Conservation (phyloP, 1,284 basidiomycete genomes). For the Ceratobasidium sp. region DNA sequence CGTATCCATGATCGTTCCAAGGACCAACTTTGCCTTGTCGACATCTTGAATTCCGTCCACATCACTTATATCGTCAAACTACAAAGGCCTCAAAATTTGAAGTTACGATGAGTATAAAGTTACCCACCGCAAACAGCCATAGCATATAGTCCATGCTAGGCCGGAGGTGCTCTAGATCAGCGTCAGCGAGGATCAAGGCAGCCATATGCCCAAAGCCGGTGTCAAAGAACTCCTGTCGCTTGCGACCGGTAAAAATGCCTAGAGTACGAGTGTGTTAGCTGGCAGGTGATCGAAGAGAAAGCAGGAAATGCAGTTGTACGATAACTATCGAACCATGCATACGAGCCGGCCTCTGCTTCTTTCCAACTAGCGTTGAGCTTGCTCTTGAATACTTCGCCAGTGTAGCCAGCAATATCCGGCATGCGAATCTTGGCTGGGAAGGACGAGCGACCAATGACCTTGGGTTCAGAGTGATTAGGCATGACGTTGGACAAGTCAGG, state of each 20-base stretch:
- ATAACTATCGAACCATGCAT: conserved; percentile 48
- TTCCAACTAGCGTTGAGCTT: conserved; percentile 47
- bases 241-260: conserved; percentile 15
- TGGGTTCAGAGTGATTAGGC: conserved; percentile 19
- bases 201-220: conserved; percentile 61
- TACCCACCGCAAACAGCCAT: conserved; percentile 63
- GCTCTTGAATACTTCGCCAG: conserved; percentile 46
- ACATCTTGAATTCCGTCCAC: conserved; percentile 60
- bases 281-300: no score
- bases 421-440: conserved; percentile 37
- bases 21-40: conserved; percentile 58
- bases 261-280: no score
- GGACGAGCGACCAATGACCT: conserved; percentile 42
- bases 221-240: conserved; percentile 43
- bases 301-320: not conserved
- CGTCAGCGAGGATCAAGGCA: conserved; percentile 62
- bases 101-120: conserved; percentile 1
- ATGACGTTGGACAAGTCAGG: conserved; percentile 21
- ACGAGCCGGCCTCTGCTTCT: no score
- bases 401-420: conserved; percentile 47
- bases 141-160: conserved; percentile 63
- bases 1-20: conserved; percentile 56
- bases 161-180: conserved; percentile 59
- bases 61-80: conserved; percentile 63
- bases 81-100: not conserved